These are phyloP conservation scores for Talaromyces sp. DNA, from an alignment of 2,329 filamentous ascomycete species.

Conservation along the genomic window DNA sequence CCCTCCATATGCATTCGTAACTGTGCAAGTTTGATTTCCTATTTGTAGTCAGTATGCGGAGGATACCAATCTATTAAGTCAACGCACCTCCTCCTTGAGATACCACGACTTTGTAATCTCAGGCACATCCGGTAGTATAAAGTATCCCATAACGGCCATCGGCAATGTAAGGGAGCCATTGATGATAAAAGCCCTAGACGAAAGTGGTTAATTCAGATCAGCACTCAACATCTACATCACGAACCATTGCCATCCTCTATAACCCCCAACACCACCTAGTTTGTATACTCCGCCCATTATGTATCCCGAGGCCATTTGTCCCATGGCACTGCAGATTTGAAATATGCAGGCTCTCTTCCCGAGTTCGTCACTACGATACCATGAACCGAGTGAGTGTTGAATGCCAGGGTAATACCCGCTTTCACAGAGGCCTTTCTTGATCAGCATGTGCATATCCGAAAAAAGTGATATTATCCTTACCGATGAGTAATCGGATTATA, in stretches of 20 bases:
- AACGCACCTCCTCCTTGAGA: conserved; percentile 38
- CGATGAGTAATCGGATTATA: conserved; percentile 50
- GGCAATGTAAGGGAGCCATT: conserved; percentile 55
- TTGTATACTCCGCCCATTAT: conserved; percentile 54
- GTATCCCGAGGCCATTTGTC: conserved; percentile 49
- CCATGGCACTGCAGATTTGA: conserved; percentile 48
- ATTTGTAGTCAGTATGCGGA: background rate
- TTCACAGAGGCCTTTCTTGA: conserved; percentile 18
- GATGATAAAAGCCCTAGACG: conserved; percentile 17
- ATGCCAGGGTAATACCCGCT: conserved; percentile 53
- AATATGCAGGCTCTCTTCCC: conserved; percentile 54
- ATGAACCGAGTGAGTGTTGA: conserved; percentile 52
- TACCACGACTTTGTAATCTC: conserved; percentile 52
- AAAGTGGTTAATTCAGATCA: background rate
- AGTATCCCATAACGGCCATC: conserved; percentile 50
- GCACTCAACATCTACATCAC: background rate
- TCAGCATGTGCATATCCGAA: background rate
- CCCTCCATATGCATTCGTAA: conserved; percentile 53
- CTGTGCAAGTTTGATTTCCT: conserved; percentile 47
- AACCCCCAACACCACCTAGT: conserved; percentile 47
- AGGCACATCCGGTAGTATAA: conserved; percentile 50
- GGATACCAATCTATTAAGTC: background rate
- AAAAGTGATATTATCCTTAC: conserved; percentile 22
- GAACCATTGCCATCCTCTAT: conserved; percentile 53
- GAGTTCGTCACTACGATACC: conserved; percentile 52